Evolutionary conservation across 1,139 yeast species (phyloP).

Genomic region (Yamadazyma trypodendri): DNA sequence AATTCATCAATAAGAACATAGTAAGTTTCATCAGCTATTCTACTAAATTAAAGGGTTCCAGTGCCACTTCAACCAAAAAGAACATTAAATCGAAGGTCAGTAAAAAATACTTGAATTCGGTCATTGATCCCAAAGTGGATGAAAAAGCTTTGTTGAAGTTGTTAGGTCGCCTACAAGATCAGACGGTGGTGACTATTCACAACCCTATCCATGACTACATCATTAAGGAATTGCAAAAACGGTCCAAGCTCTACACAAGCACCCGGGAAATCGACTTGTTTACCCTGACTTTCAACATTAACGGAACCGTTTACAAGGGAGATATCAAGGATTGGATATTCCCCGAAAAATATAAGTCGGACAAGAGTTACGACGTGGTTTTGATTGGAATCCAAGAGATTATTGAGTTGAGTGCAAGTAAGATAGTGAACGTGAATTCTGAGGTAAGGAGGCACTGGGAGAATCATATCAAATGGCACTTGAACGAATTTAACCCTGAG

Average conservation of each 20-base stretch:
- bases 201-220: constrained; percentile 76
- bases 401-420: constrained; percentile 87
- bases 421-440: constrained; percentile 80
- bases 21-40: constrained; percentile 35
- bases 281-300: constrained; percentile 71
- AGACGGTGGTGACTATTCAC: constrained; percentile 46
- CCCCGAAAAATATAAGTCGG: constrained; percentile 29
- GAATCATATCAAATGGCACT: constrained; percentile 52
- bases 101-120: constrained; percentile 45
- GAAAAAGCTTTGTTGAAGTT: constrained; percentile 49
- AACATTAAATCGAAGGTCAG: constrained; percentile 45
- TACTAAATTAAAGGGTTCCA: constrained; percentile 31
- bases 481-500: constrained; percentile 42
- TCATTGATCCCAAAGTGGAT: constrained; percentile 40
- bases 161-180: constrained; percentile 50
- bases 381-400: constrained; percentile 90
- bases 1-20: constrained; percentile 44
- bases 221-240: constrained; percentile 49
- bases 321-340: constrained; percentile 59
- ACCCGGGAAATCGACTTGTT: constrained; percentile 52
- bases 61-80: constrained; percentile 32
- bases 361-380: constrained; percentile 57
- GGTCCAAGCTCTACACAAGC: constrained; percentile 49
- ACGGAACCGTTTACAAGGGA: constrained; percentile 56
- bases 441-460: constrained; percentile 80